Percentiles rank a stretch among this genome's conserved stretches.
Conservation (phyloP, 345 rosid species). For the Arabis hirsuta region DNA sequence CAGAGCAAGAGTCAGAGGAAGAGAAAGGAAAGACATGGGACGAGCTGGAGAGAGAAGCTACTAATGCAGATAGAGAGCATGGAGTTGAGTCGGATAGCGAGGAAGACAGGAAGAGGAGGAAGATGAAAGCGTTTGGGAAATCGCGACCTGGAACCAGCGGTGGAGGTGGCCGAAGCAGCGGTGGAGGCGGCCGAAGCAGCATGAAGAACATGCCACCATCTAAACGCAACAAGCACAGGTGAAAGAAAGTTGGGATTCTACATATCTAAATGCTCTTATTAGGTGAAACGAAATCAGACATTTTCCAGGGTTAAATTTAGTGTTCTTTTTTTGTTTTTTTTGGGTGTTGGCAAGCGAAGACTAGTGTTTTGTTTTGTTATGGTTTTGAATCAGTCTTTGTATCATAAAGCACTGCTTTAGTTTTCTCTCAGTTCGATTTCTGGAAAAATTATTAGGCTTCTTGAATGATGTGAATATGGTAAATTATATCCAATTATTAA, state of each 20-base stretch:
- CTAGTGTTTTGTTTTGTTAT: conserved; percentile 32
- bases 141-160: conserved; percentile 62
- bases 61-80: conserved; percentile 89
- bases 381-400: conserved; percentile 34
- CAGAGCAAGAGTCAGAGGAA: conserved; percentile 75
- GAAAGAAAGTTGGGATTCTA: neutral
- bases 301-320: conserved; percentile 19
- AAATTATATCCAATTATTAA: too few species aligned
- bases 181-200: conserved; percentile 34
- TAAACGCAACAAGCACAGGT: conserved; percentile 43
- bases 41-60: conserved; percentile 96
- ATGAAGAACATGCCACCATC: conserved; percentile 44
- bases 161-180: conserved; percentile 23
- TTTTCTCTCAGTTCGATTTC: neutral
- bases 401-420: conserved; percentile 1
- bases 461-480: too few species aligned
- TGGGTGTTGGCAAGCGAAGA: conserved; percentile 23
- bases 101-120: conserved; percentile 88
- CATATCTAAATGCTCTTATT: neutral
- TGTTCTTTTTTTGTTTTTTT: neutral
- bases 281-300: conserved; percentile 29
- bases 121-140: conserved; percentile 81
- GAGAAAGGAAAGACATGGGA: conserved; percentile 99
- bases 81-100: conserved; percentile 89
- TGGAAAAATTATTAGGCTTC: neutral